Evolutionary conservation across 768 basidiomycete genomes (phyloP), one percentile per base, ranked within the genome.

Genomic region (Leccinum rimulosum): DNA sequence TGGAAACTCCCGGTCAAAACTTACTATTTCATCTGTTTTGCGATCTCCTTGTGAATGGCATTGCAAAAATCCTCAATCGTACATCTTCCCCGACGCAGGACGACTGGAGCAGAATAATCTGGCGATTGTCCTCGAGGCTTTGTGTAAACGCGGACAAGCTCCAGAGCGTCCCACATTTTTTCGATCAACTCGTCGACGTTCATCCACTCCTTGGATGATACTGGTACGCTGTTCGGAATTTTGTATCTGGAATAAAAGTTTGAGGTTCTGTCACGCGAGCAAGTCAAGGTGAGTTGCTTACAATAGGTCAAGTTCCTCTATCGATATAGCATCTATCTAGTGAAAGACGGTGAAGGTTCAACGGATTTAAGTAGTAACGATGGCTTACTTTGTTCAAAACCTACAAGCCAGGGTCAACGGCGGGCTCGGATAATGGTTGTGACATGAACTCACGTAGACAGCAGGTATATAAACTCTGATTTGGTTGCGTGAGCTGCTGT

Each of bases 281-380:
- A 47, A 48, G 50, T n/a, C 9, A 54, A 79, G 11, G 12, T 1
- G 27, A 31, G 28, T 35, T 17, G 14, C 84, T 65, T 66, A 94
- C 80, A 96, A 75, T 57, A 96, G 82, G 74, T 98, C 96, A 27
- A 98, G 84, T 75, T 98, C 96, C 73, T 98, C 96, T 74, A 98
- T 97, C 55, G 93, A 95, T 68, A 98, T 98, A 19, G 93, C 97
- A 73, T 99, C 97, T 70, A 96, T 95, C 87, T 93, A 60, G n/a
- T 58, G 14, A 33, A 30, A 43, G 60, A 56, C 25, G 22, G 33
- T 64, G 35, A 63, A 33, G 31, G n/a, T 8, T 38, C 50, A 19
- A 36, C 19, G 12, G 22, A 56, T 45, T 10, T 25, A 11, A 50
- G 36, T 54, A 17, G n/a, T 36, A 56, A 66, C 15, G 3, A 25